Evolutionary conservation across 148 eudicot genomes (phyloP).

Genomic region (Camellia lanceoleosa): DNA sequence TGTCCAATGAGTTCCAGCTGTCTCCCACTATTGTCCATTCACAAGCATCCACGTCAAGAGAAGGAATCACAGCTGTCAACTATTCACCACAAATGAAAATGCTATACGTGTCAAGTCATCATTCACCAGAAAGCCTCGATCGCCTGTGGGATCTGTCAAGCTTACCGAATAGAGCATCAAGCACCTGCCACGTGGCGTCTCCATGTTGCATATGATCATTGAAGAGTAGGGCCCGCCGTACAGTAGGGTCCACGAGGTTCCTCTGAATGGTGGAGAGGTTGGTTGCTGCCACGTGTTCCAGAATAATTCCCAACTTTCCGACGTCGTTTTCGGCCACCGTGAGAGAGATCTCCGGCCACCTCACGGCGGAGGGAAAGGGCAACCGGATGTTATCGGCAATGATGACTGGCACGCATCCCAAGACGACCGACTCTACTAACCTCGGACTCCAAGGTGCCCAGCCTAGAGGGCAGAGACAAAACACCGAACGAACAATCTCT

Average conservation of each 20-base stretch:
- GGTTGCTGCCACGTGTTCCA: constrained; percentile 53
- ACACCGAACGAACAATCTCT: constrained; percentile 64
- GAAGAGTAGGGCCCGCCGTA: constrained; percentile 52
- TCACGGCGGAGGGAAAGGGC: constrained; percentile 56
- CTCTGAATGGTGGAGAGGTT: constrained; percentile 53
- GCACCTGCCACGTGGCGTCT: constrained; percentile 74
- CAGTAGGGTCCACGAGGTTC: constrained; percentile 48
- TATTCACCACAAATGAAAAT: background rate
- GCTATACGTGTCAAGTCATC: constrained; percentile 10
- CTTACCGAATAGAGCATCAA: constrained; percentile 33
- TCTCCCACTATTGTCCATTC: constrained; percentile 9
- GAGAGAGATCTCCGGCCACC: constrained; percentile 68
- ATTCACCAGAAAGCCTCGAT: constrained; percentile 25
- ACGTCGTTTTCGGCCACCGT: constrained; percentile 67
- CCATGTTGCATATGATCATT: constrained; percentile 36
- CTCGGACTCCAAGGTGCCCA: constrained; percentile 99
- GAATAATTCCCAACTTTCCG: constrained; percentile 42
- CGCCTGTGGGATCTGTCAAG: constrained; percentile 27
- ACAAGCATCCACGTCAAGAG: constrained; percentile 8
- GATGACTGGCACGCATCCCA: constrained; percentile 84
- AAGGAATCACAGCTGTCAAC: constrained; percentile 6
- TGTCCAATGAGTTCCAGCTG: constrained; percentile 28
- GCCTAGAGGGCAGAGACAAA: constrained; percentile 80
- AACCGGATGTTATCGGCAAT: constrained; percentile 75
- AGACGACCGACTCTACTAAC: constrained; percentile 71